These are phyloP conservation scores for Colletotrichum tamarilloi DNA, from an alignment of 2,329 filamentous ascomycete genomes.

Conservation along the genomic window DNA sequence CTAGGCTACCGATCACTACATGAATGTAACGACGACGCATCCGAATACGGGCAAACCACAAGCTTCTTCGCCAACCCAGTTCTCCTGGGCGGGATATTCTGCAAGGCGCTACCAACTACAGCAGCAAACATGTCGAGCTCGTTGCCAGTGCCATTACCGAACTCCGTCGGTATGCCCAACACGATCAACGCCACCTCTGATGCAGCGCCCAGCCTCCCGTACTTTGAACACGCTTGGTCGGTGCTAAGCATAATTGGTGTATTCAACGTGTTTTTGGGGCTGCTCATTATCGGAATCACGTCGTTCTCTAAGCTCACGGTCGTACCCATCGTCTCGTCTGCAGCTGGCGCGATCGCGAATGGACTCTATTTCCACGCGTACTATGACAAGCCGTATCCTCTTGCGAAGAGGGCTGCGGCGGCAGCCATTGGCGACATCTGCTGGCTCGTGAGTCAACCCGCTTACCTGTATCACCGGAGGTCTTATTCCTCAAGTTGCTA, in stretches of 20 bases:
- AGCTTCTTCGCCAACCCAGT: not conserved
- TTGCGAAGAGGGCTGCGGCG: not conserved
- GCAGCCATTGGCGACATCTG: not conserved
- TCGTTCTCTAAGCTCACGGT: not conserved
- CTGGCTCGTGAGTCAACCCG: not conserved
- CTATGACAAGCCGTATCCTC: not conserved
- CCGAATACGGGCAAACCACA: not conserved
- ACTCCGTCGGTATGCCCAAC: not conserved
- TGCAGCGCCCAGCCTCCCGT: not conserved
- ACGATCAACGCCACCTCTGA: not conserved
- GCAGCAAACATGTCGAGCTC: not conserved
- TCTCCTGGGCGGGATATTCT: too few species aligned
- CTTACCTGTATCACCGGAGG: too few species aligned
- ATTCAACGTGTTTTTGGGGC: not conserved
- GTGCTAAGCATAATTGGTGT: not conserved
- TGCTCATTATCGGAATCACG: not conserved
- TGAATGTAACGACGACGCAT: not conserved
- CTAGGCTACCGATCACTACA: too few species aligned
- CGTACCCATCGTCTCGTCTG: not conserved
- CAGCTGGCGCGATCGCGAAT: not conserved
- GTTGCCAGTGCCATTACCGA: not conserved
- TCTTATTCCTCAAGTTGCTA: not conserved
- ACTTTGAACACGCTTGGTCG: not conserved
- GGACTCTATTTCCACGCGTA: not conserved
- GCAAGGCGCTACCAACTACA: not conserved